Evolutionary conservation across 2,329 filamentous ascomycete species (phyloP).

Genomic region (Thelonectria rubi): DNA sequence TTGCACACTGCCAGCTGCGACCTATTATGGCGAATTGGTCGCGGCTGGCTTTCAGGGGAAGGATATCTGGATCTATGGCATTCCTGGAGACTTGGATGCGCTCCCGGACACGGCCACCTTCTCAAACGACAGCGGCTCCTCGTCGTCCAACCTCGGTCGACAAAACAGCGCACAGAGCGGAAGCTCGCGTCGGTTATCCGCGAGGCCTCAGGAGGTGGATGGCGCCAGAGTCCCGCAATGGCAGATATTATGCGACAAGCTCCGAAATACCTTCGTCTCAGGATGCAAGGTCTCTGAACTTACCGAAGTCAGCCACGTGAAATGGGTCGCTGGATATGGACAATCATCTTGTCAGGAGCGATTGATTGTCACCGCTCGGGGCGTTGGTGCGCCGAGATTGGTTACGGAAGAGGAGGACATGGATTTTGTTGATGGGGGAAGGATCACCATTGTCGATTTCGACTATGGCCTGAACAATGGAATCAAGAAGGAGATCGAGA

Average conservation of each 20-base stretch:
- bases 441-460: slow-evolving; percentile 78
- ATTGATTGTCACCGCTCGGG: slow-evolving; percentile 77
- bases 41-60: slow-evolving; percentile 77
- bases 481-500: slow-evolving; percentile 64
- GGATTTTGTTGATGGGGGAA: slow-evolving; percentile 80
- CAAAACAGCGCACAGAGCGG: slow-evolving; percentile 44
- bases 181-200: slow-evolving; percentile 46
- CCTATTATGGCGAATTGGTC: slow-evolving; percentile 75
- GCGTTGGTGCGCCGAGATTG: slow-evolving; percentile 66
- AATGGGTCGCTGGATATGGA: slow-evolving; percentile 72
- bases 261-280: slow-evolving; percentile 74
- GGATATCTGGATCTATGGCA: slow-evolving; percentile 81
- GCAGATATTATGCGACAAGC: slow-evolving; percentile 73
- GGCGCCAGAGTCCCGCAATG: slow-evolving; percentile 66
- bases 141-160: slow-evolving; percentile 41
- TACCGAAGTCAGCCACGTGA: slow-evolving; percentile 72
- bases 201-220: slow-evolving; percentile 42
- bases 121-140: slow-evolving; percentile 34
- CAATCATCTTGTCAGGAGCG: slow-evolving; percentile 60
- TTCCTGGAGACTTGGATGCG: slow-evolving; percentile 77
- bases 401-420: slow-evolving; percentile 75
- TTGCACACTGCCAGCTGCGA: slow-evolving; percentile 74
- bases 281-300: slow-evolving; percentile 73
- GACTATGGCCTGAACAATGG: slow-evolving; percentile 69
- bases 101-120: slow-evolving; percentile 55